Evolutionary conservation across 2,329 filamentous ascomycete species (phyloP), one percentile per base, ranked within the genome.

Genomic region (Colletotrichum scovillei): DNA sequence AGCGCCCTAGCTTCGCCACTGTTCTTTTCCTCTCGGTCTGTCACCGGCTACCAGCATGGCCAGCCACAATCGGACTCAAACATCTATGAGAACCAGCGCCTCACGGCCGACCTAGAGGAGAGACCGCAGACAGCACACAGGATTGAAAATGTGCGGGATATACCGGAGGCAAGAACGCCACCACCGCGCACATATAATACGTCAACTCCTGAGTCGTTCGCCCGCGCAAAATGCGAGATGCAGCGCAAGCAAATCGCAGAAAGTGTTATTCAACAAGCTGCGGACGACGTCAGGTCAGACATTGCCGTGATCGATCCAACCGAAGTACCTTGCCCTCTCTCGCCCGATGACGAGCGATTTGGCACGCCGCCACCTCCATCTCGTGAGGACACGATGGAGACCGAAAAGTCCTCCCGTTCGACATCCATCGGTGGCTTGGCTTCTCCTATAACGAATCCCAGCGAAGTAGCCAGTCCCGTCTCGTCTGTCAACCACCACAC

Each of bases 381-480:
- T 2, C 80, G 86, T 16, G 83, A 81, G 6, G 81, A 84, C 42
- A 85, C 85, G 1, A 80, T 82, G 66, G 82, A 81, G 3, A 88
- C 88, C 0, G 81, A 82, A 11, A 84, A 86, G 55, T 90, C 88
- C 4, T 87, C 88, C 0, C 88, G 88, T 76, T 86, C 88, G 0
- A 84, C 85, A 3, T 91, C 89, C 0, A 84, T 88, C 63, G 86
- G 84, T 19, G 80, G 81, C 3, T 78, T 87, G 5, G 85, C 82
- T 9, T 89, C 88, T 0, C 88, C 89, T 1, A 77, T 89, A 30
- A 90, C 88, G 1, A 90, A 87, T 76, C 88, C 88, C 0, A 89
- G 88, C 76, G 88, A 89, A 66, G 81, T 85, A 1, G 82, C 85
- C 5, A 89, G 88, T 73, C 88, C 88, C 5, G 80, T 87, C 5